phyloP scores from a whole-genome alignment of 106 monocot species.

The Dioscorea dumetorum region DNA sequence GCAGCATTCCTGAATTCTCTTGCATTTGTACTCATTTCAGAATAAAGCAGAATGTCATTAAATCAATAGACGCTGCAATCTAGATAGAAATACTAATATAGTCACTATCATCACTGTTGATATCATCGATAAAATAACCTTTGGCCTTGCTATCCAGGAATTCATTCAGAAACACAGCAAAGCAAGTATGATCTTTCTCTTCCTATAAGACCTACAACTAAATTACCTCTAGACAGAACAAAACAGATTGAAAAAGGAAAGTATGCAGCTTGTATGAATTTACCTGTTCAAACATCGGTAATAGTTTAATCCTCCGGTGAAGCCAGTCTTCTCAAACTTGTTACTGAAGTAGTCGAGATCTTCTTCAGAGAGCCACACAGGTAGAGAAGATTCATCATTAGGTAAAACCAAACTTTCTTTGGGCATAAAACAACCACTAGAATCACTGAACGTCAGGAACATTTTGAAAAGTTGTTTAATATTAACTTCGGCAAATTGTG shows the following conservation, averaged over 20 bases:
- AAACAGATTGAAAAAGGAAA: background rate
- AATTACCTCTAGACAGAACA: background rate
- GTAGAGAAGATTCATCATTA: background rate
- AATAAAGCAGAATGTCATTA: no score
- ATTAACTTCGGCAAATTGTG: conserved; percentile 3
- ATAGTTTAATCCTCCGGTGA: background rate
- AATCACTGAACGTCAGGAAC: background rate
- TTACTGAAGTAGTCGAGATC: background rate
- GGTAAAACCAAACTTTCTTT: conserved; percentile 10
- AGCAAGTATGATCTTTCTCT: background rate
- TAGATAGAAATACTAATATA: background rate
- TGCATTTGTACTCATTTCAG: no score
- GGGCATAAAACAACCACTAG: background rate
- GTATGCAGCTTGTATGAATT: no score
- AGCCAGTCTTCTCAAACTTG: background rate
- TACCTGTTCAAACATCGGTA: background rate
- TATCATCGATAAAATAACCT: conserved; percentile 4
- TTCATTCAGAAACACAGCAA: background rate
- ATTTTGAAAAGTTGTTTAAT: background rate
- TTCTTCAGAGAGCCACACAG: conserved; percentile 1
- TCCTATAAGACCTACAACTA: conserved; percentile 2
- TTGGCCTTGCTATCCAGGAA: background rate
- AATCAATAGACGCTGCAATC: no score
- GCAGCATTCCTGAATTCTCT: no score
- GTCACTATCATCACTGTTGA: conserved; percentile 7